These are phyloP conservation scores for Jimgerdemannia flammicorona DNA, from an alignment of 192 early-diverging fungal genomes.

Conservation along the genomic window DNA sequence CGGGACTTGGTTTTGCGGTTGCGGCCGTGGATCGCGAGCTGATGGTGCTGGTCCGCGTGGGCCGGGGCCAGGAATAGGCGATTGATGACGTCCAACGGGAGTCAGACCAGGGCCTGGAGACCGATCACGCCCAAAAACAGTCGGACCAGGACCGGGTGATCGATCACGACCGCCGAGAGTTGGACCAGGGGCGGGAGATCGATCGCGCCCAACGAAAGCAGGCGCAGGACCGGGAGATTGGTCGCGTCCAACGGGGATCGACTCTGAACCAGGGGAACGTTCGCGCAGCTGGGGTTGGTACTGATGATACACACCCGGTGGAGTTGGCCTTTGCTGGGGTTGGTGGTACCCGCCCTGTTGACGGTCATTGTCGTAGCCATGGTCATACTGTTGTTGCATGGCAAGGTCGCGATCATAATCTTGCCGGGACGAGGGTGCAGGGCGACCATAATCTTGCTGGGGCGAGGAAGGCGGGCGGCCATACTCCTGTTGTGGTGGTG, in stretches of 20 bases:
- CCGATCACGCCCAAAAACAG: background rate
- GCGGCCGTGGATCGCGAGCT: background rate
- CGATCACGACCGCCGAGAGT: background rate
- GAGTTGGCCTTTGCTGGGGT: background rate
- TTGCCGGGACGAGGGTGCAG: background rate
- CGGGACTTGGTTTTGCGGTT: background rate
- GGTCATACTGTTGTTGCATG: no score
- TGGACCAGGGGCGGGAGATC: background rate
- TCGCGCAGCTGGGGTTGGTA: background rate
- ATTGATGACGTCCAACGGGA: background rate
- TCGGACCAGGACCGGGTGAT: background rate
- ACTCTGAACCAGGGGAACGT: background rate
- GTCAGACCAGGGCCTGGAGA: no score
- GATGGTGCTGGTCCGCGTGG: background rate
- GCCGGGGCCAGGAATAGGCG: background rate
- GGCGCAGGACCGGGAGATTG: background rate
- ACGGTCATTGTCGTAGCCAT: background rate
- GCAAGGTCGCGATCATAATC: no score
- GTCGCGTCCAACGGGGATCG: background rate
- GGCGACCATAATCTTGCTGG: background rate
- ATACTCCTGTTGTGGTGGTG: background rate
- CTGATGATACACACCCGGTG: background rate
- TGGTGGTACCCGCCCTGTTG: background rate
- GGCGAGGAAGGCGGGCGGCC: background rate
- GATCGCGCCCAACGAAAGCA: background rate